Evolutionary conservation across 2,329 filamentous ascomycete species (phyloP).

Genomic region (Diaporthe humulicola): DNA sequence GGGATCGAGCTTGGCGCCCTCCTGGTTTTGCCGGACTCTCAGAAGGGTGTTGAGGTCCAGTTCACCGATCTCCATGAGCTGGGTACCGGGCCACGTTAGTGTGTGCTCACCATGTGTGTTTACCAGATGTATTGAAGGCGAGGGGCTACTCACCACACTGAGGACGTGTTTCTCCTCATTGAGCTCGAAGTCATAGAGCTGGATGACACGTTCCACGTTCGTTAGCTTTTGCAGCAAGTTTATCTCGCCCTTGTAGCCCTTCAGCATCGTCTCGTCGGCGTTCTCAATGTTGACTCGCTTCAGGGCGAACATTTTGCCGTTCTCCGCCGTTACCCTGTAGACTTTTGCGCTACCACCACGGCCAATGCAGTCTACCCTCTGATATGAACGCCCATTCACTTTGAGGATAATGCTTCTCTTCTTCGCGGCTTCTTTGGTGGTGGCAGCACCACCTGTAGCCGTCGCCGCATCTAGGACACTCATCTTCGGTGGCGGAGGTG

Average conservation of each 20-base stretch:
- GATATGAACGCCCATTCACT: slow-evolving; percentile 93
- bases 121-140: not conserved
- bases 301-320: slow-evolving; percentile 93
- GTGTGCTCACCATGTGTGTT: slow-evolving; percentile 34
- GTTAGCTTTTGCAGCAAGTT: slow-evolving; percentile 86
- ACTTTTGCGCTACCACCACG: slow-evolving; percentile 95
- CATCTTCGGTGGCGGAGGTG: slow-evolving; percentile 91
- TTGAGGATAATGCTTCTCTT: slow-evolving; percentile 87
- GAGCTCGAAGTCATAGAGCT: slow-evolving; percentile 91
- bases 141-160: slow-evolving; percentile 75
- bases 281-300: slow-evolving; percentile 94
- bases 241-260: slow-evolving; percentile 95
- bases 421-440: slow-evolving; percentile 74
- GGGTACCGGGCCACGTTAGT: not conserved
- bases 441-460: slow-evolving; percentile 82
- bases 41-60: slow-evolving; percentile 91
- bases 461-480: slow-evolving; percentile 94
- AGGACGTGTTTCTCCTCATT: slow-evolving; percentile 92
- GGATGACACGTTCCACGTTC: slow-evolving; percentile 90
- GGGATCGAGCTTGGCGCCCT: slow-evolving; percentile 83
- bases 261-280: slow-evolving; percentile 85
- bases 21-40: slow-evolving; percentile 77
- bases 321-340: slow-evolving; percentile 96
- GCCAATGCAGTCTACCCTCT: slow-evolving; percentile 89
- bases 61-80: slow-evolving; percentile 98